Evolutionary conservation across 169 alveolate species (phyloP).

Genomic region (Eimeria zaria): DNA sequence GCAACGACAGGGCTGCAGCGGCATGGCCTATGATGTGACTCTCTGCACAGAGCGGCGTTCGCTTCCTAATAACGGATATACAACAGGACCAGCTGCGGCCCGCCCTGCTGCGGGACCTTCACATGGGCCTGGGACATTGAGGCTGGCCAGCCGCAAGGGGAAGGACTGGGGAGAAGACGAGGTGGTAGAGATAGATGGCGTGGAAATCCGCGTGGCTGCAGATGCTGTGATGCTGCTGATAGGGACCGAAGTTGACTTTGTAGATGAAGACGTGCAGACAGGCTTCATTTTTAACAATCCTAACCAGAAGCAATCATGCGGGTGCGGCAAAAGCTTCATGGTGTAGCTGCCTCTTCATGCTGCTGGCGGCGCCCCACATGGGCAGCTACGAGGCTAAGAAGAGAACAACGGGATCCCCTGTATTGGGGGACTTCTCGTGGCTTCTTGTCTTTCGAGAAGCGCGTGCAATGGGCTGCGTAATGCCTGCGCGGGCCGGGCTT

Average conservation of each 20-base stretch:
- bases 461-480: background rate
- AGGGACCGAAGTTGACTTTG: slow-evolving; percentile 83
- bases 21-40: slow-evolving; percentile 82
- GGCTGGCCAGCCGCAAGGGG: background rate
- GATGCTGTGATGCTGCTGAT: slow-evolving; percentile 84
- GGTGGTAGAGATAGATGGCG: slow-evolving; percentile 52
- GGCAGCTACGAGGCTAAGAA: too few species aligned
- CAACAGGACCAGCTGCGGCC: background rate
- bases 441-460: too few species aligned
- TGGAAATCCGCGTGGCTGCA: slow-evolving; percentile 66
- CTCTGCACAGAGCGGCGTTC: slow-evolving; percentile 62
- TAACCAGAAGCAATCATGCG: slow-evolving; percentile 82
- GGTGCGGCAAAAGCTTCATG: slow-evolving; percentile 85
- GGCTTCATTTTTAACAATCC: slow-evolving; percentile 82
- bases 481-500: background rate
- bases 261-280: slow-evolving; percentile 79
- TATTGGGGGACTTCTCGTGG: too few species aligned
- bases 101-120: background rate
- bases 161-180: slow-evolving; percentile 69
- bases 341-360: background rate
- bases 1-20: slow-evolving; percentile 84
- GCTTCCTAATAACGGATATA: background rate
- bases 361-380: background rate
- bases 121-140: background rate
- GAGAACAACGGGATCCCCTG: too few species aligned